Base-by-base conservation (phyloP, 495 filamentous ascomycete genomes). In the Halenospora varia region DNA sequence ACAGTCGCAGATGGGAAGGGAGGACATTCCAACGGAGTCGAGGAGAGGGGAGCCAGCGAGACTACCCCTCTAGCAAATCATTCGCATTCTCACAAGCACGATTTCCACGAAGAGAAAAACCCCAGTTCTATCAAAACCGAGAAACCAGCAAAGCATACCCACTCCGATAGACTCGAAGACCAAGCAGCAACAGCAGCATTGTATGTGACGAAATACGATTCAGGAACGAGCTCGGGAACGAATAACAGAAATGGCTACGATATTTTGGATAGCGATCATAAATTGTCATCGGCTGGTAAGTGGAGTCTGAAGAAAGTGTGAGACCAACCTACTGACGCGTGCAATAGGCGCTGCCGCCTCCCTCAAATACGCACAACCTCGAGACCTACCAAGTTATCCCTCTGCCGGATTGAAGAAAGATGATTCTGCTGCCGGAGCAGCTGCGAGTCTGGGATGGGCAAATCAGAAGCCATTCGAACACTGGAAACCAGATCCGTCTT, bases 361-460 rank as follows among this genome's bases (percentile, higher is more conserved):
- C 39, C 75, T 87, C 62, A 86, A 83, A 70, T 84, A 89, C 70
- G 84, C 87, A 57, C 79, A 79, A 60, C 78, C 83, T 18, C 75
- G 81, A 51, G 84, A 88, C 57, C 77, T 92, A 10, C 86, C 88
- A 23, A 80, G 80, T 61, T 90, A 75, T 58, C 85, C 88, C 11
- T 78, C 80, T 19, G 67, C 77, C 41, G 89, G 88, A 23, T 77
- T 92, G 62, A 73, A 65, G 39, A 77, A 83, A 48, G 77, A 80
- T 53, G 82, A 73, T 56, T 77, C 85, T 25, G 89, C 88, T 44
- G 90, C 89, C 19, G 82, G 82, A 51, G 83, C 87, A 35, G 90
- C 89, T 46, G 87, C 87, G 13, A 80, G 75, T 44, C 74, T 94
- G 17, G 88, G 89, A 23, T 87, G 89, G 77, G 76, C 83, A 23